Conservation (phyloP, 2,329 filamentous ascomycete species). For the Chaetomium sp. region DNA sequence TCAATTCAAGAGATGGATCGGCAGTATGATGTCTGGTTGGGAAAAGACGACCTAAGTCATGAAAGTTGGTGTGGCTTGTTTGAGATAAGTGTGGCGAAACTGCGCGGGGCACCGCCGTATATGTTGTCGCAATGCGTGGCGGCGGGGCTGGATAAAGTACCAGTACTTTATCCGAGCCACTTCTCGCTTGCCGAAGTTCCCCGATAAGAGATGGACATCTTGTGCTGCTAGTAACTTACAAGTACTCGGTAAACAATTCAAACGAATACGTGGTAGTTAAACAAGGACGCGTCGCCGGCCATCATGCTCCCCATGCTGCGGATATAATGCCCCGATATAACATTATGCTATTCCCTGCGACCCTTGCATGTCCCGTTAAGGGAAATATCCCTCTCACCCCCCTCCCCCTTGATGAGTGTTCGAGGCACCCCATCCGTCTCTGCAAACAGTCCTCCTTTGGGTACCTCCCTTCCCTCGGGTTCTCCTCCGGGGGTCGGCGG, state of each 20-base stretch:
- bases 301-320: neutral
- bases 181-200: neutral
- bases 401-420: neutral
- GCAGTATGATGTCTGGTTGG: neutral
- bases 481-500: constrained; percentile 8
- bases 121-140: neutral
- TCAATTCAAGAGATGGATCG: neutral
- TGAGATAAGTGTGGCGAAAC: constrained; percentile 10
- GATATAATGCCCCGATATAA: neutral
- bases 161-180: constrained; percentile 1
- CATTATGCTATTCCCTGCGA: neutral
- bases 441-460: constrained; percentile 1
- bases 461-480: constrained; percentile 14
- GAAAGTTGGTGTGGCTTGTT: neutral
- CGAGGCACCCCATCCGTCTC: constrained; percentile 15
- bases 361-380: constrained; percentile 8
- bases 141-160: constrained; percentile 5
- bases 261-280: too few species aligned
- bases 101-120: constrained; percentile 16
- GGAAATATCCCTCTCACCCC: neutral
- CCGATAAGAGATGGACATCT: neutral
- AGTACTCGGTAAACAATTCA: too few species aligned
- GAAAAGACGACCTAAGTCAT: neutral
- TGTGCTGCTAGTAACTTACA: neutral
- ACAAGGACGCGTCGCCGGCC: too few species aligned